These are phyloP conservation scores for Coriolopsis trogii DNA, from an alignment of 1,284 basidiomycete genomes.

Conservation along the genomic window DNA sequence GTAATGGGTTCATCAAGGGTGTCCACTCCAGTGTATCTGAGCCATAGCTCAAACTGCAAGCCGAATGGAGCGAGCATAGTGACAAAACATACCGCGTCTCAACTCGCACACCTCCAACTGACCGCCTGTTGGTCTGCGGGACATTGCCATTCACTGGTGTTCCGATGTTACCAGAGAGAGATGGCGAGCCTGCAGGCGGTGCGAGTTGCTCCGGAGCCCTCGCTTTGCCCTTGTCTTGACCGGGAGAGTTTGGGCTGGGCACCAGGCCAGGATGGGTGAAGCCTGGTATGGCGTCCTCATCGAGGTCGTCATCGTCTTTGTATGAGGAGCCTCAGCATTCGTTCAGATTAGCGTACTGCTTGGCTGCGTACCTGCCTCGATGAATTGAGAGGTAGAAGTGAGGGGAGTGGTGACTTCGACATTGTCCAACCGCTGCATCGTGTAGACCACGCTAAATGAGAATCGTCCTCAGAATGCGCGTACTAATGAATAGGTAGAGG, in stretches of 20 bases:
- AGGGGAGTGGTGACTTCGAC: slow-evolving; percentile 46
- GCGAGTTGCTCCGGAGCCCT: slow-evolving; percentile 63
- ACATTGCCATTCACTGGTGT: slow-evolving; percentile 42
- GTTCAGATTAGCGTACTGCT: neutral
- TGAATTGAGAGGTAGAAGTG: slow-evolving; percentile 70
- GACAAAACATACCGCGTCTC: slow-evolving; percentile 72
- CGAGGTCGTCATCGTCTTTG: slow-evolving; percentile 79
- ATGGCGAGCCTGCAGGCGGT: slow-evolving; percentile 41
- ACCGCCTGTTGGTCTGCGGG: slow-evolving; percentile 55
- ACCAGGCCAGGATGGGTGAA: slow-evolving; percentile 66
- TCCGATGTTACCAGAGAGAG: slow-evolving; percentile 76
- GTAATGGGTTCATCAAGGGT: slow-evolving; percentile 92
- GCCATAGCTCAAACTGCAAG: neutral
- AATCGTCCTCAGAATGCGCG: no score
- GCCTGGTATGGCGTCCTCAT: slow-evolving; percentile 78
- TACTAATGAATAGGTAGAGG: no score
- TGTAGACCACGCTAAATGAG: neutral
- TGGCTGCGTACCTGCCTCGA: slow-evolving; percentile 67
- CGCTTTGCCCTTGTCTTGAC: slow-evolving; percentile 66
- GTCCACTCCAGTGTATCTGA: slow-evolving; percentile 77
- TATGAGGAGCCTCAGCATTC: slow-evolving; percentile 1
- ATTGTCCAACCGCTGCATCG: slow-evolving; percentile 33
- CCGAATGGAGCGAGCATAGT: neutral
- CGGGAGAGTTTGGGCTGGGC: slow-evolving; percentile 35
- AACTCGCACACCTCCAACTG: slow-evolving; percentile 80